Conservation (phyloP, 2,329 filamentous ascomycete species). For the Claviceps capensis region DNA sequence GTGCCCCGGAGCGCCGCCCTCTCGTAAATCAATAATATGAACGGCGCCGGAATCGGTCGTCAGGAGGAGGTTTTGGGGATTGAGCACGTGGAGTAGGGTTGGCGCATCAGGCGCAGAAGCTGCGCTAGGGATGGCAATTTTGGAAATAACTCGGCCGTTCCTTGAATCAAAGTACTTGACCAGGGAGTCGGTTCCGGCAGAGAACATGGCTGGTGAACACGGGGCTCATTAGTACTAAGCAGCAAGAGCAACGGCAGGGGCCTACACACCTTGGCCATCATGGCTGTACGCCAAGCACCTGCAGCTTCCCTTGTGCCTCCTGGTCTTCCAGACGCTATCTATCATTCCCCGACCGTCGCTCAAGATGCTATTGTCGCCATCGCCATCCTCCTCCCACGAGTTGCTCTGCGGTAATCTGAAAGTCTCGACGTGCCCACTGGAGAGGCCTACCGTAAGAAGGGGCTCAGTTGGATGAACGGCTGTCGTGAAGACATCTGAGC, state of each 20-base stretch:
- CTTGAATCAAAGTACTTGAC: slow-evolving; percentile 43
- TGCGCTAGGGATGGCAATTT: slow-evolving; percentile 59
- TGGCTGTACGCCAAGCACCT: slow-evolving; percentile 63
- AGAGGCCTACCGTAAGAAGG: slow-evolving; percentile 73
- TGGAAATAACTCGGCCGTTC: slow-evolving; percentile 60
- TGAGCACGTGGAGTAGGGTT: slow-evolving; percentile 68
- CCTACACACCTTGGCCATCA: slow-evolving; percentile 52
- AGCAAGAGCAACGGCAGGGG: neutral
- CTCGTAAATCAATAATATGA: slow-evolving; percentile 75
- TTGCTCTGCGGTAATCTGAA: slow-evolving; percentile 53
- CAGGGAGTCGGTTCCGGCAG: slow-evolving; percentile 46
- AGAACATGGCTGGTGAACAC: slow-evolving; percentile 38
- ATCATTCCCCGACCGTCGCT: slow-evolving; percentile 60
- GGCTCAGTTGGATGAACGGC: slow-evolving; percentile 75
- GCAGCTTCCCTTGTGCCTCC: slow-evolving; percentile 88
- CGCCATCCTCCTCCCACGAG: slow-evolving; percentile 35
- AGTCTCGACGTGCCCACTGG: slow-evolving; percentile 73
- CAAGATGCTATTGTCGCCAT: slow-evolving; percentile 33
- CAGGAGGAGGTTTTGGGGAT: slow-evolving; percentile 75
- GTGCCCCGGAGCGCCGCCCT: slow-evolving; percentile 34
- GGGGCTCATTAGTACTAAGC: neutral
- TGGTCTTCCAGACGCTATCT: slow-evolving; percentile 73
- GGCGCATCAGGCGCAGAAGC: slow-evolving; percentile 53
- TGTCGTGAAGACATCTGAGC: slow-evolving; percentile 77
- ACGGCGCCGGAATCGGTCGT: slow-evolving; percentile 82